Percentiles rank a stretch among this genome's conserved stretches.
phyloP scores from a whole-genome alignment of 805 yeast genomes.

The Candida hungchunana region DNA sequence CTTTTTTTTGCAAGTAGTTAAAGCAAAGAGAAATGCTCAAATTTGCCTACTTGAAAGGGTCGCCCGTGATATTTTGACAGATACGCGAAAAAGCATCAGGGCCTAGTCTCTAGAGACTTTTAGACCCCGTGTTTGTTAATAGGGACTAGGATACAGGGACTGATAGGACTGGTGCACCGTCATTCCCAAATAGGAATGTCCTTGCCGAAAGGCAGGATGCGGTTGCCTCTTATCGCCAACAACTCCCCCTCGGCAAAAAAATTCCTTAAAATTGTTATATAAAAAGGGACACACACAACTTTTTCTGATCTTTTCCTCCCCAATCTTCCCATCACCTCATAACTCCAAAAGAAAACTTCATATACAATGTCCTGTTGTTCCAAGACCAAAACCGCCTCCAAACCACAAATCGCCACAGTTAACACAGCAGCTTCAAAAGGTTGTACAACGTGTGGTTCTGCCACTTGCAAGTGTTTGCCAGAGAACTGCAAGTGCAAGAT shows the following conservation, averaged over 20 bases:
- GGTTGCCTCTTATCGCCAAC: conserved; percentile 5
- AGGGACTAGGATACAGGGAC: no score
- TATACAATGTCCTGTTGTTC: conserved; percentile 23
- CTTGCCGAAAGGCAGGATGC: conserved; percentile 6
- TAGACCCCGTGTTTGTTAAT: no score
- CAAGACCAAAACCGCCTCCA: conserved; percentile 13
- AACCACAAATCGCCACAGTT: conserved; percentile 18
- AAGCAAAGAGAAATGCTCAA: no score
- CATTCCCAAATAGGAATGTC: conserved; percentile 16
- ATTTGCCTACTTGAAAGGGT: no score
- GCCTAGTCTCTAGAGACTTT: no score
- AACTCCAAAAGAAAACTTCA: neutral
- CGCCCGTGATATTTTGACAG: no score
- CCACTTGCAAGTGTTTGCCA: conserved; percentile 26
- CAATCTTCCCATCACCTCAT: neutral
- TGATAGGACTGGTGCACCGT: no score
- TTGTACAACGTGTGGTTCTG: conserved; percentile 22
- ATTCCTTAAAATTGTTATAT: no score
- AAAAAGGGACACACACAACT: neutral
- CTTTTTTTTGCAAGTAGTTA: no score
- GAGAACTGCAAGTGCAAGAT: conserved; percentile 25
- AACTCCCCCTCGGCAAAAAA: neutral
- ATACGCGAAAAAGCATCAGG: no score
- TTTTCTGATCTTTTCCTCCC: neutral
- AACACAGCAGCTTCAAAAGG: conserved; percentile 24